A percentile compares a stretch with the other conserved stretches of the same genome.
Conservation (phyloP, 225 moss, liverwort and hornwort species). For the Polytrichum commune region DNA sequence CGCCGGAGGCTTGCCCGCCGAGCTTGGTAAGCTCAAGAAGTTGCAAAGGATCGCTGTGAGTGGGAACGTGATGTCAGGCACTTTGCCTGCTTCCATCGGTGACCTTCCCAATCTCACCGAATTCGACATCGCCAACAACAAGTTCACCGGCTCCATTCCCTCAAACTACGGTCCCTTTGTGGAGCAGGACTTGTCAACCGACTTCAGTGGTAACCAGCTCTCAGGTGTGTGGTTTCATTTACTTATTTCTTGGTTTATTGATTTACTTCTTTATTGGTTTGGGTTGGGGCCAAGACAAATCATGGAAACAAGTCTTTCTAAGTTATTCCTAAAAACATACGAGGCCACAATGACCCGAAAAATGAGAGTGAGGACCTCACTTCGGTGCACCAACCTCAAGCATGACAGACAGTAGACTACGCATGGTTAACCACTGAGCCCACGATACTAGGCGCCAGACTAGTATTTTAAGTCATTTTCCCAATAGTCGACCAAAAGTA, state of each 20-base stretch:
- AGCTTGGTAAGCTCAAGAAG: constrained; percentile 3
- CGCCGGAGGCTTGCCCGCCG: constrained; percentile 3
- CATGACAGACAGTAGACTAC: too few species aligned
- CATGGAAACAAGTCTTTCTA: not conserved
- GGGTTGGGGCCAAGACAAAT: not conserved
- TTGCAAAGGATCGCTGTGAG: constrained; percentile 1
- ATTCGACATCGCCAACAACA: constrained; percentile 12
- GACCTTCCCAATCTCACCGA: not conserved
- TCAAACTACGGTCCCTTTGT: constrained; percentile 16
- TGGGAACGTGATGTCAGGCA: constrained; percentile 12
- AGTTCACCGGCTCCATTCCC: constrained; percentile 14
- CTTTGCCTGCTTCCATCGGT: constrained; percentile 6
- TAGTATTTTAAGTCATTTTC: too few species aligned
- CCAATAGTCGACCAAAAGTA: too few species aligned
- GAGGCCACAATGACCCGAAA: too few species aligned
- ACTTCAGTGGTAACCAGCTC: not conserved
- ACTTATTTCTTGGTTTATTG: too few species aligned
- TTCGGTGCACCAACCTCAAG: too few species aligned
- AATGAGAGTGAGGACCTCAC: not conserved
- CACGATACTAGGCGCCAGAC: too few species aligned
- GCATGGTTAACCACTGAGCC: too few species aligned
- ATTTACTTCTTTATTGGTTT: not conserved
- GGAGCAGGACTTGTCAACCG: not conserved
- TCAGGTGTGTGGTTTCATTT: not conserved
- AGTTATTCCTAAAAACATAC: not conserved